Evolutionary conservation across 1,284 basidiomycete genomes (phyloP), one percentile per base, ranked within the genome.

Genomic region (Hypsizygus ulmarius): DNA sequence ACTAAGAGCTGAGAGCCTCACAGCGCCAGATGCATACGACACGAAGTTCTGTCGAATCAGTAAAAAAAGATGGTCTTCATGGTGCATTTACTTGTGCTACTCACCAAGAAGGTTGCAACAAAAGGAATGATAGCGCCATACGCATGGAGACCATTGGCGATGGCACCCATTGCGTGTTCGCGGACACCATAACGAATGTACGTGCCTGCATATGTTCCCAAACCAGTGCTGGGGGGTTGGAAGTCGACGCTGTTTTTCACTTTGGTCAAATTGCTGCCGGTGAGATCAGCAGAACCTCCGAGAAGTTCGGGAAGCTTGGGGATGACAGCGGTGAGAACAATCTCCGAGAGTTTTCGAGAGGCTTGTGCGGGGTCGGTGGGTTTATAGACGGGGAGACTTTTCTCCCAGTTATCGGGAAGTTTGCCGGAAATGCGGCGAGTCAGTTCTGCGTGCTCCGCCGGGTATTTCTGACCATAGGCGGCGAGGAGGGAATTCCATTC

Each of bases 181-280:
- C 94, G 91, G 51, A 97, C 93, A 84, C 94, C 94, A 73, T 90
- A 97, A 49, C 93, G 90, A 67, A 97, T 84, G 71, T 97, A 97
- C 45, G 87, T 90, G 51, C 94, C 94, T 52, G 82, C 72, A 71
- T 93, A 97, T 57, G 71, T 77, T 53, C 94, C 94, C 45, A 97
- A 79, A 38, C 82, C 82, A 37, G 90, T 93, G 69, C 79, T 87
- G 15, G 90, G 88, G 47, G 83, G 88, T 72, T 97, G 95, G 86
- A 97, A 97, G 73, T 97, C 95, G 54, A 86, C 76, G 47, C 79
- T 82, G 60, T 78, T 78, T 76, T 91, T 89, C 56, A 84, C 86
- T 65, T 90, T 85, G 56, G 91, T 95, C 66, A 96, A 75, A 74
- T 96, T 97, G 68, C 88, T 92, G 53, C 91, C 88, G 27, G 93